Evolutionary conservation across 2,329 filamentous ascomycete genomes (phyloP).

Genomic region (Ophiostoma ulmi): DNA sequence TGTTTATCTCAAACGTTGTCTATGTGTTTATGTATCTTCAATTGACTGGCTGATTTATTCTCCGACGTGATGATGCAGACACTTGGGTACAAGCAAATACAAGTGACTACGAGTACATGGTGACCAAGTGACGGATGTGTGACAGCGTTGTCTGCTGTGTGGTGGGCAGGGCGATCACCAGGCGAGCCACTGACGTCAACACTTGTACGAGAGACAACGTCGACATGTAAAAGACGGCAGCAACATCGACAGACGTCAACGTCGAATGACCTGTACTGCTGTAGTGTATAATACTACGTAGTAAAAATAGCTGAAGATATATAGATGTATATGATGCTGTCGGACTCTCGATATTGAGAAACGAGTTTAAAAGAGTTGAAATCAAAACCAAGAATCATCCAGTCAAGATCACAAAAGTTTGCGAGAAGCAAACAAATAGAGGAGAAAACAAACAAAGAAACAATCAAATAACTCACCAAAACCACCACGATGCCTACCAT

Average conservation of each 20-base stretch:
- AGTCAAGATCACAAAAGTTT: background rate
- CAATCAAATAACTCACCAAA: no score
- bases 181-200: background rate
- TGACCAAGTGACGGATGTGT: background rate
- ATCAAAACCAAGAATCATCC: background rate
- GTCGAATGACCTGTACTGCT: background rate
- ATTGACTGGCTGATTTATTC: background rate
- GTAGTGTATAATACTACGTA: no score
- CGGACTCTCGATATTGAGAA: no score
- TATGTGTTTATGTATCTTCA: background rate
- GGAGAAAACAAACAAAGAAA: background rate
- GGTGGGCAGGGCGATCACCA: background rate
- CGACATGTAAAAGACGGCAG: background rate
- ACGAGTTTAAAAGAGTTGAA: no score
- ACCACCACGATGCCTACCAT: constrained; percentile 31
- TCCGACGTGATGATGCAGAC: background rate
- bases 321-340: no score
- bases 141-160: background rate
- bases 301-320: no score
- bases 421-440: background rate
- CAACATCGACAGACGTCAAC: background rate
- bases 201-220: no score
- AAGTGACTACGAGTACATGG: no score
- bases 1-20: background rate
- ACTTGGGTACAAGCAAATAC: background rate